phyloP scores from a whole-genome alignment of 768 basidiomycete genomes.

The Mycena capillaripes region DNA sequence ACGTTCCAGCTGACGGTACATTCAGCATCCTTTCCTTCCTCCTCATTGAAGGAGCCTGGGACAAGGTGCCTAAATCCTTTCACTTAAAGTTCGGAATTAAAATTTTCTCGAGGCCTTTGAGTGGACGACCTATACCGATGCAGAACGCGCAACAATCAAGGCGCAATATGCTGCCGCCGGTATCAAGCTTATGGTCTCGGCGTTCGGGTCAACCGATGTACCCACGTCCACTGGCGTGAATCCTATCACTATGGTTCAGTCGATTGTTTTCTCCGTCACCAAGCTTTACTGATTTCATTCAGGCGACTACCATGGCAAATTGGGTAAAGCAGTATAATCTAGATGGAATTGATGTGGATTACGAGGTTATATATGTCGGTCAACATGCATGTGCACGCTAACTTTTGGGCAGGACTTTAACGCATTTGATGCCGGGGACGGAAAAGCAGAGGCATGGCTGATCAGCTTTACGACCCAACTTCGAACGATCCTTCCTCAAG shows the following conservation, averaged over 20 bases:
- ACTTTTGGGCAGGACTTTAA: constrained; percentile 61
- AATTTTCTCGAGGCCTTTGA: constrained; percentile 54
- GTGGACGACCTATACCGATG: constrained; percentile 63
- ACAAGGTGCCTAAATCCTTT: constrained; percentile 57
- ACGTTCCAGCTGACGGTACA: constrained; percentile 7
- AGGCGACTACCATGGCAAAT: constrained; percentile 73
- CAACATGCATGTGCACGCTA: background rate
- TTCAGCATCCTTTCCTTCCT: constrained; percentile 66
- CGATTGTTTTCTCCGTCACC: constrained; percentile 34
- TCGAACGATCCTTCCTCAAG: constrained; percentile 61
- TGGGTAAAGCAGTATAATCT: constrained; percentile 73
- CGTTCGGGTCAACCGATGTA: constrained; percentile 71
- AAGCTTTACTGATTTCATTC: constrained; percentile 43
- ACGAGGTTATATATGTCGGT: constrained; percentile 52
- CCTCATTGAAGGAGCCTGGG: constrained; percentile 67
- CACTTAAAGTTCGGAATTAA: background rate
- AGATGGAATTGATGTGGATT: constrained; percentile 85
- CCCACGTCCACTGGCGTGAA: constrained; percentile 73
- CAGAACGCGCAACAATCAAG: constrained; percentile 63
- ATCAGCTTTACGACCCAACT: constrained; percentile 67
- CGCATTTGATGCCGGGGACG: constrained; percentile 50
- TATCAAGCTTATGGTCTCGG: constrained; percentile 74
- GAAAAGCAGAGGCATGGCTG: constrained; percentile 50
- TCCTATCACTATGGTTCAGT: constrained; percentile 64
- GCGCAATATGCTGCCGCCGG: constrained; percentile 69